Conservation (phyloP, 345 rosid genomes). For the Citrus hindsii region DNA sequence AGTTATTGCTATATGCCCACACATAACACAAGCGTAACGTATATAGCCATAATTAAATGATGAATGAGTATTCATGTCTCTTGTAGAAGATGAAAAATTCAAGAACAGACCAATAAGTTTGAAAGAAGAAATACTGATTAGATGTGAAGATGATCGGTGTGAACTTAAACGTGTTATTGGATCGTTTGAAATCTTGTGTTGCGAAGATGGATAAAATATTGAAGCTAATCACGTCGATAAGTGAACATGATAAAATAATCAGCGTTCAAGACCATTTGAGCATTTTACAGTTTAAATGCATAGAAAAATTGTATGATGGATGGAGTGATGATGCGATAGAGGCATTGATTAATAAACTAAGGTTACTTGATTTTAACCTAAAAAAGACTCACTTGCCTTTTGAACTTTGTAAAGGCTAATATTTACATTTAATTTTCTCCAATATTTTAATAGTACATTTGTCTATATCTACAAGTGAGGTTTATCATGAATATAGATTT, state of each 20-base stretch:
- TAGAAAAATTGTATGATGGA: background rate
- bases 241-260: background rate
- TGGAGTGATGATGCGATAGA: background rate
- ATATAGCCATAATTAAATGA: no score
- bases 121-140: background rate
- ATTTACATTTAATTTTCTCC: no score
- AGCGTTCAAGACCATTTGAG: background rate
- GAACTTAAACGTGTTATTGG: background rate
- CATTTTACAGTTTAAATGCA: no score
- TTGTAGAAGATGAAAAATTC: background rate
- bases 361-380: no score
- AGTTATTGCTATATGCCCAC: background rate
- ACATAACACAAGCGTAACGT: no score
- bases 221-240: no score
- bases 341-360: background rate
- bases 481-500: no score
- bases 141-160: background rate
- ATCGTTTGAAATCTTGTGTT: background rate
- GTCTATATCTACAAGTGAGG: no score
- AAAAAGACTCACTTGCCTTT: no score
- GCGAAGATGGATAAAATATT: no score
- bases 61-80: background rate
- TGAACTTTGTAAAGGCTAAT: no score
- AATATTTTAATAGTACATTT: no score
- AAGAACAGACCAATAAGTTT: background rate